phyloP scores from a whole-genome alignment of 306 rosid genomes.

The Erythrophleum fordii region DNA sequence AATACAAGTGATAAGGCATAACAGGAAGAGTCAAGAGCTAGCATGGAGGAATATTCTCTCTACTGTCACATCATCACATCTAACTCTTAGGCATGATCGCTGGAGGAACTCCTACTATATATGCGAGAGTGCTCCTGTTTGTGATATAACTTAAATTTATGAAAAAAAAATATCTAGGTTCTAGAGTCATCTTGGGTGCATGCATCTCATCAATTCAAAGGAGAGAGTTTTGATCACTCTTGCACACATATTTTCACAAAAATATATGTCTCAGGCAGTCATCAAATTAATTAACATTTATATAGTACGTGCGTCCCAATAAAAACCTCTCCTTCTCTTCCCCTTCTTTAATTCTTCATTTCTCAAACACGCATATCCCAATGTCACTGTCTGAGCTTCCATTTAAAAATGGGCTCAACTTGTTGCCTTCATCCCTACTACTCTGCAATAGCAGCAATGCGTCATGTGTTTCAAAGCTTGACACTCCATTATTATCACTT shows the following conservation, averaged over 20 bases:
- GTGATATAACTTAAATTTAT: conserved; percentile 14
- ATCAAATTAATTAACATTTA: conserved; percentile 36
- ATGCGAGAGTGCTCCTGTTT: conserved; percentile 9
- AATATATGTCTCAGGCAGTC: conserved; percentile 39
- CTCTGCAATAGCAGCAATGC: conserved; percentile 63
- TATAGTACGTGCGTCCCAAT: conserved; percentile 30
- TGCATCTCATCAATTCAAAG: conserved; percentile 25
- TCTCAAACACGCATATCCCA: conserved; percentile 14
- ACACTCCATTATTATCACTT: conserved; percentile 35
- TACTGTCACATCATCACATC: neutral
- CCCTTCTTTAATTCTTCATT: neutral
- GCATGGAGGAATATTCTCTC: conserved; percentile 11
- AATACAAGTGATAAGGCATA: neutral
- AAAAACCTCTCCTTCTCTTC: conserved; percentile 12
- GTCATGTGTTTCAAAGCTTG: conserved; percentile 59
- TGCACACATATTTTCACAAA: conserved; percentile 55
- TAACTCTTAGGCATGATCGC: conserved; percentile 27
- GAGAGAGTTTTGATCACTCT: conserved; percentile 46
- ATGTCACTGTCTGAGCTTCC: conserved; percentile 24
- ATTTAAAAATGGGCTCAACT: conserved; percentile 2
- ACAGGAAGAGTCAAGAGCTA: neutral
- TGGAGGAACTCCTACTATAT: neutral
- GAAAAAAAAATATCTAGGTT: conserved; percentile 15
- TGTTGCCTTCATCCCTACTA: conserved; percentile 38
- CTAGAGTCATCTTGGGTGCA: conserved; percentile 27